phyloP scores from a whole-genome alignment of 2,329 filamentous ascomycete species.

The Lachnellula cervina region DNA sequence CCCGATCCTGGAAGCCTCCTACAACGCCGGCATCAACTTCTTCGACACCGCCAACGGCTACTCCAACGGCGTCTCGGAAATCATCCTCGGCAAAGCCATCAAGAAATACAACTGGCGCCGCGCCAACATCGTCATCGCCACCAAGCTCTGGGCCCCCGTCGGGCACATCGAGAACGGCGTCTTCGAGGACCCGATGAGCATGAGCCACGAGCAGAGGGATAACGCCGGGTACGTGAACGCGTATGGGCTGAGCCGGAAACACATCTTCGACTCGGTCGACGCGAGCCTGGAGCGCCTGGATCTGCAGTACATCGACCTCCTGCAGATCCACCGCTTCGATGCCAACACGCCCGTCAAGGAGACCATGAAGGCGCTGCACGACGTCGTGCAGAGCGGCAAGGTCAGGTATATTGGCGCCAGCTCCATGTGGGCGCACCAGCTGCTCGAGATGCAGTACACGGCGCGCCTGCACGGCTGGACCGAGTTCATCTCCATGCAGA shows the following conservation, averaged over 20 bases:
- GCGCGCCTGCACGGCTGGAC: slow-evolving; percentile 46
- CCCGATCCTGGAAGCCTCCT: slow-evolving; percentile 47
- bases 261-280: slow-evolving; percentile 62
- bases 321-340: slow-evolving; percentile 57
- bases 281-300: slow-evolving; percentile 48
- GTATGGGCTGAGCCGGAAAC: slow-evolving; percentile 54
- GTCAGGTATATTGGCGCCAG: slow-evolving; percentile 49
- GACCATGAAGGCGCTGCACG: slow-evolving; percentile 56
- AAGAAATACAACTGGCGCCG: slow-evolving; percentile 60
- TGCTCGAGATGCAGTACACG: slow-evolving; percentile 37
- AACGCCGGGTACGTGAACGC: slow-evolving; percentile 41
- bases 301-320: slow-evolving; percentile 42
- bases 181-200: slow-evolving; percentile 8
- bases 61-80: slow-evolving; percentile 45
- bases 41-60: slow-evolving; percentile 45
- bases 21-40: slow-evolving; percentile 48
- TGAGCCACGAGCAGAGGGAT: slow-evolving; percentile 28
- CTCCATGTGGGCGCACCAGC: slow-evolving; percentile 17
- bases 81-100: slow-evolving; percentile 47
- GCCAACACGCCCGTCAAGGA: slow-evolving; percentile 46
- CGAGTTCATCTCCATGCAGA: slow-evolving; percentile 58
- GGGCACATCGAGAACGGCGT: slow-evolving; percentile 4
- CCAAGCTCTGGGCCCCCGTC: slow-evolving; percentile 47
- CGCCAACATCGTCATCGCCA: slow-evolving; percentile 58
- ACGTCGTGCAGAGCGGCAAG: slow-evolving; percentile 52